phyloP scores from a whole-genome alignment of 225 moss, liverwort and hornwort species.

The Climacium dendroides region DNA sequence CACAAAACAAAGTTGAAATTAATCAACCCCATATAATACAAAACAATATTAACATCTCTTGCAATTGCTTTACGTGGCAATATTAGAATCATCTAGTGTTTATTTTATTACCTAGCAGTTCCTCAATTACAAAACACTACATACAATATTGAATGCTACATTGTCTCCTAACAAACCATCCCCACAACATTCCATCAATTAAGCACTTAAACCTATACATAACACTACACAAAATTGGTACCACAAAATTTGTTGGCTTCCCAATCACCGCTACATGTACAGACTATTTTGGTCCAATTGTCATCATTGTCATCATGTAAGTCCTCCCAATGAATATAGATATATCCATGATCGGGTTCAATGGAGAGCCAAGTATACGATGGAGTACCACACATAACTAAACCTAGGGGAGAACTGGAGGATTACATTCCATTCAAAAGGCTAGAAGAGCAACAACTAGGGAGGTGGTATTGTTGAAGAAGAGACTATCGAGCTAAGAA shows the following conservation, averaged over 20 bases:
- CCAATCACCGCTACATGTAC: no score
- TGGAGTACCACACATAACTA: no score
- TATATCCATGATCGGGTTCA: no score
- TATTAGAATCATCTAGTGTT: background rate
- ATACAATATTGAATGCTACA: background rate
- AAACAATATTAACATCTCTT: background rate
- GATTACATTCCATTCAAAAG: background rate
- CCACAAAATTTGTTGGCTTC: no score
- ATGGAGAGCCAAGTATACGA: no score
- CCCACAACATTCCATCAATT: background rate
- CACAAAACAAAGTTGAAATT: background rate
- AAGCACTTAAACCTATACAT: background rate
- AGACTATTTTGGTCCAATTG: no score
- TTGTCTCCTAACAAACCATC: background rate
- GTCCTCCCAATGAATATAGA: no score
- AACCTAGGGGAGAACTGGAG: no score
- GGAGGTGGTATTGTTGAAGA: no score
- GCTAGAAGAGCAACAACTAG: no score
- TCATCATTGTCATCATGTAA: no score
- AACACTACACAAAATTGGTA: no score
- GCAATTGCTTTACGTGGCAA: background rate
- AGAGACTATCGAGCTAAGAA: background rate
- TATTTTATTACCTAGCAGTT: background rate
- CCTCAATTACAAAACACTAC: background rate
- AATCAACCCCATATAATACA: background rate